These are phyloP conservation scores for Lactarius quietus DNA, from an alignment of 768 basidiomycete genomes.

Conservation along the genomic window DNA sequence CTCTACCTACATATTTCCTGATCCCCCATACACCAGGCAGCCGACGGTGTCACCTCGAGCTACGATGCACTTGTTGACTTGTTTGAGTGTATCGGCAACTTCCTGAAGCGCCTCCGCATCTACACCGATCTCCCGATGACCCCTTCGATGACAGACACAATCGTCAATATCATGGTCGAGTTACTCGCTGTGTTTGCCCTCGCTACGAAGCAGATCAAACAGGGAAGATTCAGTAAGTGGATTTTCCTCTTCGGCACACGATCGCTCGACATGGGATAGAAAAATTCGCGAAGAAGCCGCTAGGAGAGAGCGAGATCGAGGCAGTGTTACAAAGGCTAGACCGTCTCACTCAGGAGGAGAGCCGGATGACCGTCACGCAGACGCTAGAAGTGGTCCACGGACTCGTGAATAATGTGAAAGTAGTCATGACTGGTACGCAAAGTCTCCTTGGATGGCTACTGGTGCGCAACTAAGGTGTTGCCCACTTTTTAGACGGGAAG, in stretches of 20 bases:
- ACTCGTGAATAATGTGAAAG: not conserved
- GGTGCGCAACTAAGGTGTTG: not conserved
- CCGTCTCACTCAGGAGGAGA: slow-evolving; percentile 6
- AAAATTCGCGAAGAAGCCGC: slow-evolving; percentile 1
- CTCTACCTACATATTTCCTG: not conserved
- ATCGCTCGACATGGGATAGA: not conserved
- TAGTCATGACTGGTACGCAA: slow-evolving; percentile 3
- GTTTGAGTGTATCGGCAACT: slow-evolving; percentile 4
- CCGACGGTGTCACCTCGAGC: not conserved
- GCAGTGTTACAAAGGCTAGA: not conserved
- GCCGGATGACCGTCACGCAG: not conserved
- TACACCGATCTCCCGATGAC: not conserved
- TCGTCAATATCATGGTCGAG: slow-evolving; percentile 2
- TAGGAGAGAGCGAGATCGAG: slow-evolving; percentile 10
- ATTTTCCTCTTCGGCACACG: no score
- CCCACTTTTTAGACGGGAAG: not conserved
- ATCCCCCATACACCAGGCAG: not conserved
- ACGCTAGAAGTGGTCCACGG: not conserved
- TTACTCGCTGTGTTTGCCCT: slow-evolving; percentile 1
- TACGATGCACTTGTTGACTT: not conserved
- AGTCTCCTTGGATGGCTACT: accelerated
- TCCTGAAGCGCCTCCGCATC: slow-evolving; percentile 4
- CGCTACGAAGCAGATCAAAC: slow-evolving; percentile 1
- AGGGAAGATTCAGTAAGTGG: slow-evolving; percentile 1
- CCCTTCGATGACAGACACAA: not conserved